Conservation (phyloP, 495 filamentous ascomycete genomes). For the Diplogelasinospora grovesii region DNA sequence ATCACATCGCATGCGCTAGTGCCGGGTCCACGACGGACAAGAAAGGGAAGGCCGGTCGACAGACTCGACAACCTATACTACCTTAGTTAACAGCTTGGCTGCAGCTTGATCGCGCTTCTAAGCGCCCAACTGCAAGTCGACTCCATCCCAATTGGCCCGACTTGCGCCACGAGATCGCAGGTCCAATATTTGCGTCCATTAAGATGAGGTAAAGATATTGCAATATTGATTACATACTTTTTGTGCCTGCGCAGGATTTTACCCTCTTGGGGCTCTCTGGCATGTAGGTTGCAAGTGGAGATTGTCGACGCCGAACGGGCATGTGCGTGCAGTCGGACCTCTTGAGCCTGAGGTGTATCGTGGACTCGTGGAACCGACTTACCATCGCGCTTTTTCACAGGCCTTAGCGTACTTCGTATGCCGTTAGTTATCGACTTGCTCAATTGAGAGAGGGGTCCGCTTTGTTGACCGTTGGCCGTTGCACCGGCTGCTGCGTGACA, state of each 20-base stretch:
- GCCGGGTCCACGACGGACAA: too few relatives aligned
- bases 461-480: slow-evolving; percentile 8
- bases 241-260: neutral
- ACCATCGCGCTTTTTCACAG: slow-evolving; percentile 1
- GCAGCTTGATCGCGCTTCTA: slow-evolving; percentile 27
- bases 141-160: slow-evolving; percentile 14
- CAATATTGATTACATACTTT: slow-evolving; percentile 17
- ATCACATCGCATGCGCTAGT: too few relatives aligned
- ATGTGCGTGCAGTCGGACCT: neutral
- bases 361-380: neutral
- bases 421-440: slow-evolving; percentile 6
- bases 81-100: too few relatives aligned
- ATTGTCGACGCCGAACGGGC: slow-evolving; percentile 2
- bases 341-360: neutral
- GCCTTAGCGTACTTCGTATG: slow-evolving; percentile 1
- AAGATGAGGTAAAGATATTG: slow-evolving; percentile 13
- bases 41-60: slow-evolving; percentile 6
- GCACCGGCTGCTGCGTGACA: slow-evolving; percentile 8
- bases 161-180: slow-evolving; percentile 18
- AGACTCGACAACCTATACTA: too few relatives aligned
- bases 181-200: slow-evolving; percentile 17
- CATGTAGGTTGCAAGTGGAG: too few relatives aligned
- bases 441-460: slow-evolving; percentile 6
- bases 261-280: neutral
- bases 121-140: slow-evolving; percentile 16